Evolutionary conservation across 495 filamentous ascomycete species (phyloP), one percentile per base, ranked within the genome.

Genomic region (Annulohypoxylon stygium): DNA sequence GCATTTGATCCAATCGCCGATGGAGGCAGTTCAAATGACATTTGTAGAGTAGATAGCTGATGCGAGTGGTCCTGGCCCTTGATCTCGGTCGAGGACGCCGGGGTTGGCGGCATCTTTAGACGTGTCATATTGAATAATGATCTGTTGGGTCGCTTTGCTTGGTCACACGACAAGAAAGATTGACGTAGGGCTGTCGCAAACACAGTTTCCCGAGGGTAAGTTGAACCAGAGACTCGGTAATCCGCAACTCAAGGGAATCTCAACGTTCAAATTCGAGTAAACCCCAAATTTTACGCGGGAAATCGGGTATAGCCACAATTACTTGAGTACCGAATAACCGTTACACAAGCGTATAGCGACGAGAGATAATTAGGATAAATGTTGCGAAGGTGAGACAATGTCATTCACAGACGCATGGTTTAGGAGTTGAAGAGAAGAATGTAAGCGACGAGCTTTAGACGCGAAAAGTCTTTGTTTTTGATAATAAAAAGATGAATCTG

Each of bases 51-150:
- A 6, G 82, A 74, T 10, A 84, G 80, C 33, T 80, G 70, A 72
- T 93, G 90, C 37, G 86, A 82, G 69, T 90, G 87, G 70, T 95
- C 91, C 79, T 96, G 92, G 71, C 91, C 90, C 36, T 87, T 86
- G 75, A 97, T 90, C 76, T 97, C 94, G 43, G 90, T 90, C 11
- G 93, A 97, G 59, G 93, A 92, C 59, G 90, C 90, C 26, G 95
- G 95, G 5, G 95, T 97, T 47, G 93, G 94, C 45, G 92, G 94
- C 51, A 91, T 84, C 63, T 84, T 84, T 53, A 88, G 83, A 55
- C 87, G 90, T 83, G 92, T 91, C 93, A 97, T 96, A 73, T 67
- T 86, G 71, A 70, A 58, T 39, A 61, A 45, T 36, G 57, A 67
- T 71, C 9, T 65, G 26, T 62, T 70, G 10, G 7, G 18, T 41